These are phyloP conservation scores for Diplosphaera chodatii DNA, from an alignment of 139 green algal species.

Conservation along the genomic window DNA sequence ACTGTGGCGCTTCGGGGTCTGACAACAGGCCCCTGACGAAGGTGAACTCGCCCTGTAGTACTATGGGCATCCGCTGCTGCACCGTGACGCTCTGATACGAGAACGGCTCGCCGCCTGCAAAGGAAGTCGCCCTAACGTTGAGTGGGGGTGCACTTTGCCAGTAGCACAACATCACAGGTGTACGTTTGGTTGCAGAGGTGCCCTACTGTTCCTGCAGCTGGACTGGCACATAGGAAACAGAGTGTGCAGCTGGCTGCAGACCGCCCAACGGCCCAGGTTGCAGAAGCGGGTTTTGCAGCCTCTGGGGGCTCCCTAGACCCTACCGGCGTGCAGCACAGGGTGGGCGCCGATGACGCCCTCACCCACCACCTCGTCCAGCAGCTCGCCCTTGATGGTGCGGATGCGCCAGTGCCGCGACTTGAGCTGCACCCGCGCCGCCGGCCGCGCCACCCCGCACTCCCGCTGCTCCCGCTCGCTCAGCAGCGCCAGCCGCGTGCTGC, in stretches of 20 bases:
- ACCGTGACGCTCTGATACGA: constrained; percentile 71
- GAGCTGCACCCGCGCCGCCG: constrained; percentile 50
- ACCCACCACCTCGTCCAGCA: constrained; percentile 44
- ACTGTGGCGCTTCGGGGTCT: constrained; percentile 21
- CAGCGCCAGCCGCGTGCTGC: constrained; percentile 52
- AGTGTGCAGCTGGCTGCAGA: too few species aligned
- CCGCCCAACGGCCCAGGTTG: too few species aligned
- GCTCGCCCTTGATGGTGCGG: constrained; percentile 15
- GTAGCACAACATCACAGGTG: too few species aligned
- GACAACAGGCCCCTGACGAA: constrained; percentile 60
- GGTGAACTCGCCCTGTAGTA: constrained; percentile 66
- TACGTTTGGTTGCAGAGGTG: too few species aligned
- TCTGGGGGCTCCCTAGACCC: too few species aligned
- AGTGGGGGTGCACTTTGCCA: too few species aligned
- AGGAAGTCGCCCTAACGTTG: too few species aligned
- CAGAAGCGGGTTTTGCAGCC: too few species aligned
- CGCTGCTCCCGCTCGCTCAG: constrained; percentile 37
- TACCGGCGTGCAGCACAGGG: constrained; percentile 37
- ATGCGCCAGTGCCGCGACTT: constrained; percentile 61
- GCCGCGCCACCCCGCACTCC: neutral
- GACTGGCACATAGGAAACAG: too few species aligned
- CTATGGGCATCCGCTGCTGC: constrained; percentile 16
- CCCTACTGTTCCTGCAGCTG: too few species aligned
- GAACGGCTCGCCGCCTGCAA: constrained; percentile 44
- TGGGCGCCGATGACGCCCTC: constrained; percentile 50